Conservation (phyloP, 345 rosid genomes). For the Eucalyptus dawsonii region DNA sequence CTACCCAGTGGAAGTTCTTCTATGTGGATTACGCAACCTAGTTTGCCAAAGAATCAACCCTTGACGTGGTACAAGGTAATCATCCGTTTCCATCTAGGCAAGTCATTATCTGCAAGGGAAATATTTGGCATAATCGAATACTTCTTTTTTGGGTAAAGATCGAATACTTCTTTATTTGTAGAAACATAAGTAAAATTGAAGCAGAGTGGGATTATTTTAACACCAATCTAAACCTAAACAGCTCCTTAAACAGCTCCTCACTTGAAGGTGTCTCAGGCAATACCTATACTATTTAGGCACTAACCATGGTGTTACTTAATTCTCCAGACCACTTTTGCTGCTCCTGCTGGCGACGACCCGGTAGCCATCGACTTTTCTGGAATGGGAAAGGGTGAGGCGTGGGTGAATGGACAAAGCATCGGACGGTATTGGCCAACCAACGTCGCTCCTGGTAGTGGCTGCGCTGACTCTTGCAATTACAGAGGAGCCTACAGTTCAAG, state of each 20-base stretch:
- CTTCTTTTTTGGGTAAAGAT: not conserved
- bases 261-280: not conserved
- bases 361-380: constrained; percentile 82
- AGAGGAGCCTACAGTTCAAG: constrained; percentile 53
- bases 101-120: not conserved
- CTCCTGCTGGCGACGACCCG: constrained; percentile 61
- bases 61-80: constrained; percentile 93
- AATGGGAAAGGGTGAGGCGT: constrained; percentile 90
- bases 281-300: not conserved
- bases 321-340: constrained; percentile 52
- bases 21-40: constrained; percentile 53
- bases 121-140: not conserved
- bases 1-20: constrained; percentile 57
- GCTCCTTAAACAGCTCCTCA: not conserved
- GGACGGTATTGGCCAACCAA: constrained; percentile 90
- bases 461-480: constrained; percentile 59
- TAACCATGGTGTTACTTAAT: not conserved
- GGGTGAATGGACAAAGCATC: constrained; percentile 96
- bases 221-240: not conserved
- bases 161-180: not conserved
- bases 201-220: not conserved
- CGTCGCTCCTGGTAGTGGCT: constrained; percentile 35
- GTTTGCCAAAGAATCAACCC: constrained; percentile 69
- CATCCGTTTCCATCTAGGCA: not conserved
- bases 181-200: not conserved